These are phyloP conservation scores for Cryomyces minteri DNA, from an alignment of 495 filamentous ascomycete genomes.

Conservation along the genomic window DNA sequence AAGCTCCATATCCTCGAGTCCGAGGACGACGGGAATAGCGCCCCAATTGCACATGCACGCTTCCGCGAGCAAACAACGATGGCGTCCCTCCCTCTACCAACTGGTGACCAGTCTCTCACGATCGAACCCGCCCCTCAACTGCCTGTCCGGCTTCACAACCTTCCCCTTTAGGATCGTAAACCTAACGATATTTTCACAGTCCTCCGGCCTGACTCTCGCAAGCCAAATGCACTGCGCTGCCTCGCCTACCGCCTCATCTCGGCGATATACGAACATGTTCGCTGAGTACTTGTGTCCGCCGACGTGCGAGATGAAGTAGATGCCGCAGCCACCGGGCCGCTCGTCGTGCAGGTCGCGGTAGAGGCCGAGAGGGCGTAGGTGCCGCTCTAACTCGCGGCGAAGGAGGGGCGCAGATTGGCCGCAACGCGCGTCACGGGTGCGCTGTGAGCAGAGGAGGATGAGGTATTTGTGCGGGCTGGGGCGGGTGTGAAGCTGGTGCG, in stretches of 20 bases:
- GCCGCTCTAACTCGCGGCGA: slow-evolving; percentile 69
- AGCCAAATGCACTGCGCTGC: slow-evolving; percentile 90
- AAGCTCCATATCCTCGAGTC: too few species aligned
- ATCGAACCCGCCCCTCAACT: slow-evolving; percentile 85
- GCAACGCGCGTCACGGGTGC: slow-evolving; percentile 83
- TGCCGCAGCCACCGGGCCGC: slow-evolving; percentile 72
- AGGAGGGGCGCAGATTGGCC: slow-evolving; percentile 83
- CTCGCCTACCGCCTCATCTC: slow-evolving; percentile 26
- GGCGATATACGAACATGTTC: slow-evolving; percentile 79
- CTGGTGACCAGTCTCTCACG: slow-evolving; percentile 58
- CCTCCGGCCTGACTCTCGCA: slow-evolving; percentile 70
- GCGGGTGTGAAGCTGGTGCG: slow-evolving; percentile 33
- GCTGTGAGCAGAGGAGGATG: slow-evolving; percentile 86
- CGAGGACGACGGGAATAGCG: too few species aligned
- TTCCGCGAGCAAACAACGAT: too few species aligned
- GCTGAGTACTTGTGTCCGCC: slow-evolving; percentile 89
- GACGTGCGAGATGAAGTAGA: slow-evolving; percentile 92
- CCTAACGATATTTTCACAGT: slow-evolving; percentile 83
- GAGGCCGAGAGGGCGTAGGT: slow-evolving; percentile 66
- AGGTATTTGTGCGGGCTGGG: slow-evolving; percentile 65
- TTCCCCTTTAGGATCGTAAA: slow-evolving; percentile 88
- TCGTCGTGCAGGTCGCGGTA: slow-evolving; percentile 78
- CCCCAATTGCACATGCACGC: too few species aligned
- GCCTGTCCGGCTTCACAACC: slow-evolving; percentile 68
- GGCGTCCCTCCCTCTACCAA: slow-evolving; percentile 36